Base-by-base conservation (phyloP, 2,329 filamentous ascomycete species). In the Aureobasidium vineae region DNA sequence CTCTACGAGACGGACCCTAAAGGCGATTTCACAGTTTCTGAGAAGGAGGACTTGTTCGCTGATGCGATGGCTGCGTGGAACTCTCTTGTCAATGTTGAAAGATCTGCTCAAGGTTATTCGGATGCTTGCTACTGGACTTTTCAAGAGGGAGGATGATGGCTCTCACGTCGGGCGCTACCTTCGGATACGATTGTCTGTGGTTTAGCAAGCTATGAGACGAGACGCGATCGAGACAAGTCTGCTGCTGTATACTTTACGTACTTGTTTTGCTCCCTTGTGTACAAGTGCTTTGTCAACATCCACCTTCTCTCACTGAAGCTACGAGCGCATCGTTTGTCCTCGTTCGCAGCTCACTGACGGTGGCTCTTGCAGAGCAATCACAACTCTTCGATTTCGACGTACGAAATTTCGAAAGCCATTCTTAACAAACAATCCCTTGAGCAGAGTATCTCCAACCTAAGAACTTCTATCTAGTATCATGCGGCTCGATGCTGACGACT, bases 121-220 rank as follows among this genome's bases (percentile, higher is more conserved):
- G 52, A 38, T 56, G 52, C 28, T n/a, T 56, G 52, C 36, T 56
- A 40, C n/a, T 56, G 52, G 52, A 56, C 52, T 38, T 40, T n/a
- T 5, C n/a, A 56, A 23, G 52, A 19, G 33, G 1, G 4, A 38
- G 52, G 15, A 31, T 50, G 7, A n/a, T n/a, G 28, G 15, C 4
- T 11, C 10, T 11, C 43, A 23, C 11, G 11, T 10, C 10, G 11
- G 10, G 11, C 21, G 5, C 11, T 23, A 13, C 43, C n/a, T 21
- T 3, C 43, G 43, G 11, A 47, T 15, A 47, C 13, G n/a, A 47
- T 47, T 23, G 13, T 6, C 28, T 31, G 43, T n/a, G 21, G 43
- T 23, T 26, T 47, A 23, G 41, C 41, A 45, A 45, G 41, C n/a
- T 23, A 23, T 15, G n/a, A 47, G n/a, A 47, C 43, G n/a, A 19